Base-by-base conservation (phyloP, 2,329 filamentous ascomycete genomes). In the Hansfordia pulvinata region DNA sequence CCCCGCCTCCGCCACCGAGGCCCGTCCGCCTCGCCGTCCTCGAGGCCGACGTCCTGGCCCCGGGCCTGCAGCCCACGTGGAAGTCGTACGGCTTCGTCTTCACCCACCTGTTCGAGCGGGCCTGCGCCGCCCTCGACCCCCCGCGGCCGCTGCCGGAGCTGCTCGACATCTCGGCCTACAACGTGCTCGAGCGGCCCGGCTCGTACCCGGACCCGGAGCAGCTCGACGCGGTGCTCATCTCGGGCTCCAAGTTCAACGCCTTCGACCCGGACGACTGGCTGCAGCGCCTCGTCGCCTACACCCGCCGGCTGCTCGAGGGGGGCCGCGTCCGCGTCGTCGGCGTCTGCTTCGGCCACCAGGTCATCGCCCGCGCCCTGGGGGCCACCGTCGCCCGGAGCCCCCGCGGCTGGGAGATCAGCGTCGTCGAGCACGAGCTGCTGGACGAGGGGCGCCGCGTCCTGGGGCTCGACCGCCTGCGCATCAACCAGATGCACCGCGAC, bases 401-500 rank as follows among this genome's bases (percentile, higher is more conserved):
- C 14, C 50, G 56, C 12, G 83, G 82, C 3, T 93, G 84, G 85
- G 85, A 93, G 54, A 57, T 81, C n/a, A 73, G 77, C 26, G 83
- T 90, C 3, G 69, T 69, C 14, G 64, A 74, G 16, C 60, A 88
- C 20, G 51, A 72, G 32, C 57, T 92, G 45, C 82, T 74, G 4
- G 58, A 64, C 14, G 66, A 68, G 43, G 85, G 84, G 5, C 76
- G 72, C 51, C 62, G 76, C 37, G 34, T 93, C 2, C 86, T 92
- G 47, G 70, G 72, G 7, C 49, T 66, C 35, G 68, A 83, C 15
- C 18, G 2, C 8, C 39, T 80, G 75, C 62, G 62, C 14, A 68
- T 92, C 34, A 77, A 86, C 47, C 82, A 93, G 51, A 88, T 92
- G 80, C 84, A 93, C 52, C 70, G 74, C 36, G 83, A 94, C 46